These are phyloP conservation scores for Oryza australiensis DNA, from an alignment of 176 grass and related monocot species.

Conservation along the genomic window DNA sequence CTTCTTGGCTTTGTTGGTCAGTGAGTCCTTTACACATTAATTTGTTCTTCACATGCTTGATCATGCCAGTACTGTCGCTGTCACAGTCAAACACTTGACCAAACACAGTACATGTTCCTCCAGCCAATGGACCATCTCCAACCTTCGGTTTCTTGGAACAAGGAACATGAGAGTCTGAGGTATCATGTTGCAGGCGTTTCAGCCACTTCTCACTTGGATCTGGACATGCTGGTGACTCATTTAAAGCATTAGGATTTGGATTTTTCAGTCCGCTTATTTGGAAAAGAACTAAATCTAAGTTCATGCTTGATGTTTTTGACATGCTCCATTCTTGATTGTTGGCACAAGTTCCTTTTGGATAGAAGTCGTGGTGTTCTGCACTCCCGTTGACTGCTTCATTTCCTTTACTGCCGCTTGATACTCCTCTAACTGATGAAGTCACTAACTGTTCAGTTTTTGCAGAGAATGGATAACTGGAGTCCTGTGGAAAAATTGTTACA, in stretches of 20 bases:
- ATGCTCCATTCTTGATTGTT: slow-evolving; percentile 42
- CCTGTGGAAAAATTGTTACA: slow-evolving; percentile 35
- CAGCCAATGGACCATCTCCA: slow-evolving; percentile 27
- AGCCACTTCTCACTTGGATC: slow-evolving; percentile 59
- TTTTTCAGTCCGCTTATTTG: slow-evolving; percentile 43
- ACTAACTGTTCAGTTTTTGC: slow-evolving; percentile 22
- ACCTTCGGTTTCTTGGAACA: slow-evolving; percentile 40
- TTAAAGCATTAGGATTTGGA: slow-evolving; percentile 43
- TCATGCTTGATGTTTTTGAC: slow-evolving; percentile 44
- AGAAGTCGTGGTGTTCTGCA: slow-evolving; percentile 27
- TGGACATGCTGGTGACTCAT: slow-evolving; percentile 28
- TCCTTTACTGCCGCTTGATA: slow-evolving; percentile 31
- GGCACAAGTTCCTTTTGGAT: slow-evolving; percentile 23
- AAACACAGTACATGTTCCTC: slow-evolving; percentile 35
- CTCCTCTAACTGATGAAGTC: slow-evolving; percentile 34
- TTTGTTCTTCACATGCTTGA: slow-evolving; percentile 34
- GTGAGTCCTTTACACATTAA: slow-evolving; percentile 15
- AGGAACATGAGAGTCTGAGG: slow-evolving; percentile 36
- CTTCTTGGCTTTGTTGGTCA: slow-evolving; percentile 36
- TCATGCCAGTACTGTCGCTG: slow-evolving; percentile 8
- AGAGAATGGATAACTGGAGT: background rate
- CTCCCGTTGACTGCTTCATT: slow-evolving; percentile 24
- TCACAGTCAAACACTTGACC: slow-evolving; percentile 24
- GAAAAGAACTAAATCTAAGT: slow-evolving; percentile 53
- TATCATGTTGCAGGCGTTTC: slow-evolving; percentile 54